These are phyloP conservation scores for Claviceps digitariae DNA, from an alignment of 2,329 filamentous ascomycete genomes.

Conservation along the genomic window DNA sequence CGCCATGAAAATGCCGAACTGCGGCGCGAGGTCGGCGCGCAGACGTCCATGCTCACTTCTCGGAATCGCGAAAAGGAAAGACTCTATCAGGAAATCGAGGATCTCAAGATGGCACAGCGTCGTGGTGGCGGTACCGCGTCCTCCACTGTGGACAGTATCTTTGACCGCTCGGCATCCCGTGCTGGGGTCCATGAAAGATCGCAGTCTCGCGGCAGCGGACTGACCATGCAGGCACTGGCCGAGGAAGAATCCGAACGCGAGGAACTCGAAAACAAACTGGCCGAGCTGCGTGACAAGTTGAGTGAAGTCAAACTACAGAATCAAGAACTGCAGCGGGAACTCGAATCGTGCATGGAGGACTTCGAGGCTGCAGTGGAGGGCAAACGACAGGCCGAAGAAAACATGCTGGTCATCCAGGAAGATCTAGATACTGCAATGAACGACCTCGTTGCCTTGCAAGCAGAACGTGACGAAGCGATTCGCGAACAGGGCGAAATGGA, in stretches of 20 bases:
- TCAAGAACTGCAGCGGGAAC: conserved; percentile 72
- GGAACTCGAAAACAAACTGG: conserved; percentile 71
- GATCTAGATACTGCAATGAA: conserved; percentile 69
- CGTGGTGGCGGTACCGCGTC: conserved; percentile 50
- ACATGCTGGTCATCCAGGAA: conserved; percentile 53
- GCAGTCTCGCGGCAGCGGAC: conserved; percentile 59
- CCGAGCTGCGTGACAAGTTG: conserved; percentile 71
- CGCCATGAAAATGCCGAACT: conserved; percentile 88
- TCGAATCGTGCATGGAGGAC: conserved; percentile 67
- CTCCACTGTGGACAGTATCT: conserved; percentile 71
- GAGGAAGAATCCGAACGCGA: conserved; percentile 69
- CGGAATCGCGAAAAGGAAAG: conserved; percentile 90
- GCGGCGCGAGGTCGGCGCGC: conserved; percentile 81
- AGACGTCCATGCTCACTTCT: conserved; percentile 95
- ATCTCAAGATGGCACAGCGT: conserved; percentile 77
- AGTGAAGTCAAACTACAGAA: conserved; percentile 80
- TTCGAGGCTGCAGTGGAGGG: conserved; percentile 58
- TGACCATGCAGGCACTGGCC: conserved; percentile 45
- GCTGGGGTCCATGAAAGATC: conserved; percentile 56
- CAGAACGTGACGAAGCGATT: conserved; percentile 76
- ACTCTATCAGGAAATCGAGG: conserved; percentile 93
- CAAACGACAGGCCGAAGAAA: conserved; percentile 45
- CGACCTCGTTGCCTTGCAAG: conserved; percentile 65
- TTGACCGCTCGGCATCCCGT: conserved; percentile 87
- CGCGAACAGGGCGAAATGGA: conserved; percentile 49